Conservation (phyloP, 1,284 basidiomycete species). For the Wallemia ichthyophaga region DNA sequence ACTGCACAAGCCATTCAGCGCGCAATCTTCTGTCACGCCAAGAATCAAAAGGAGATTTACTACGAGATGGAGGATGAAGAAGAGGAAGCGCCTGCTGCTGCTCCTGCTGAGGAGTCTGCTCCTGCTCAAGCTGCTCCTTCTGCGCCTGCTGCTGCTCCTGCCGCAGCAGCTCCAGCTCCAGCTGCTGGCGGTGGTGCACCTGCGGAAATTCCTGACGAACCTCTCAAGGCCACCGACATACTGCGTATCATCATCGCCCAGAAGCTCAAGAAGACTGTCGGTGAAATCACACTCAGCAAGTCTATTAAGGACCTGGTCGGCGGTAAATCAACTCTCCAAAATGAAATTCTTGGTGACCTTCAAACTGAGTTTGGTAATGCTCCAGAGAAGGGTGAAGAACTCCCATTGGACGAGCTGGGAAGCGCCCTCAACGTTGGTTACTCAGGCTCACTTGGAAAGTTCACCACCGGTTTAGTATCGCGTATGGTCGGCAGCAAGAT, state of each 20-base stretch:
- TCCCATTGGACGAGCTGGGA: conserved; percentile 81
- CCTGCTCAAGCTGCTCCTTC: conserved; percentile 20
- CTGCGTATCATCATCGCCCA: conserved; percentile 73
- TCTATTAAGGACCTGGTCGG: conserved; percentile 95
- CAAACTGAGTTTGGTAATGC: conserved; percentile 67
- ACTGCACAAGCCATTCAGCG: conserved; percentile 53
- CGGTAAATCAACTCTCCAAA: conserved; percentile 91
- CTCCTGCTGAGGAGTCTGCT: conserved; percentile 19
- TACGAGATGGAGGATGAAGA: conserved; percentile 83
- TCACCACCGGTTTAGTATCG: conserved; percentile 69
- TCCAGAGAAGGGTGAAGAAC: conserved; percentile 91
- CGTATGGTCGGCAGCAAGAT: conserved; percentile 83
- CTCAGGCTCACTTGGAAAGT: conserved; percentile 67
- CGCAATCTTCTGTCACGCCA: conserved; percentile 67
- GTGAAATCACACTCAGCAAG: conserved; percentile 71
- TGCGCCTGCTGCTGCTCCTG: conserved; percentile 20
- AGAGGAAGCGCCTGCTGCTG: conserved; percentile 14
- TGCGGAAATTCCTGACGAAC: conserved; percentile 54
- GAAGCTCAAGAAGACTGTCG: conserved; percentile 82
- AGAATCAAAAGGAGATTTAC: conserved; percentile 88
- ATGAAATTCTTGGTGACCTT: conserved; percentile 79
- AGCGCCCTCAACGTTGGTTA: conserved; percentile 54
- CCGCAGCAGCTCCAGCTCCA: conserved; percentile 19
- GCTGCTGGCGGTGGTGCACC: conserved; percentile 26
- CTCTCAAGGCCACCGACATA: conserved; percentile 71